A percentile compares a stretch with the other conserved stretches of the same genome.
Evolutionary conservation across 2,329 filamentous ascomycete species (phyloP).

Genomic region (Aulographum hederae): DNA sequence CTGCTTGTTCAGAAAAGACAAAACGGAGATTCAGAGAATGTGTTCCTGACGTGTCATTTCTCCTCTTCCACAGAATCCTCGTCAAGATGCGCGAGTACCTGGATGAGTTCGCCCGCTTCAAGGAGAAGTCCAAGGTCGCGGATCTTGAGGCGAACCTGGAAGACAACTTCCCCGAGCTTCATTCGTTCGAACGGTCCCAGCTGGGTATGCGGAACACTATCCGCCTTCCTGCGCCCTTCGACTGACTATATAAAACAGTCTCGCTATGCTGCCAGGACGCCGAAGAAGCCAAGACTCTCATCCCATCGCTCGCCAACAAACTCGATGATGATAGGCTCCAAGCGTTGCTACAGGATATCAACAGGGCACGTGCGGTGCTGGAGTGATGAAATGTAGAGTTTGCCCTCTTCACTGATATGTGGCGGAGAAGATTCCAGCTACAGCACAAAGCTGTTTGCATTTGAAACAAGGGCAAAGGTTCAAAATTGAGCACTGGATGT

Average conservation of each 20-base stretch:
- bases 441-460: too few relatives aligned
- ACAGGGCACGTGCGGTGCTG: too few relatives aligned
- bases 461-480: too few relatives aligned
- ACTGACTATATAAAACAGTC: constrained; percentile 39
- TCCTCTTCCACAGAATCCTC: constrained; percentile 48
- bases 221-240: constrained; percentile 13
- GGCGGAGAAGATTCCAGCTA: too few relatives aligned
- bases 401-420: too few relatives aligned
- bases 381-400: too few relatives aligned
- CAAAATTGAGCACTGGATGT: too few relatives aligned
- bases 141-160: constrained; percentile 79
- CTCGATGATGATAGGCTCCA: constrained; percentile 79
- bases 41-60: too few relatives aligned
- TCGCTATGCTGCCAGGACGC: constrained; percentile 82
- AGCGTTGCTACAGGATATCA: constrained; percentile 77
- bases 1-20: too few relatives aligned
- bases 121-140: constrained; percentile 84
- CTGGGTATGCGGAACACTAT: too few relatives aligned
- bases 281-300: constrained; percentile 91
- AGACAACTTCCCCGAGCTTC: constrained; percentile 52
- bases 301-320: constrained; percentile 66
- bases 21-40: constrained; percentile 72
- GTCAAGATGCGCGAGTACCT: constrained; percentile 84
- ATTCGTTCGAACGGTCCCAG: constrained; percentile 86
- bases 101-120: constrained; percentile 88